Conservation (phyloP, 2,329 filamentous ascomycete species). For the Beauveria scarabaeidicola region DNA sequence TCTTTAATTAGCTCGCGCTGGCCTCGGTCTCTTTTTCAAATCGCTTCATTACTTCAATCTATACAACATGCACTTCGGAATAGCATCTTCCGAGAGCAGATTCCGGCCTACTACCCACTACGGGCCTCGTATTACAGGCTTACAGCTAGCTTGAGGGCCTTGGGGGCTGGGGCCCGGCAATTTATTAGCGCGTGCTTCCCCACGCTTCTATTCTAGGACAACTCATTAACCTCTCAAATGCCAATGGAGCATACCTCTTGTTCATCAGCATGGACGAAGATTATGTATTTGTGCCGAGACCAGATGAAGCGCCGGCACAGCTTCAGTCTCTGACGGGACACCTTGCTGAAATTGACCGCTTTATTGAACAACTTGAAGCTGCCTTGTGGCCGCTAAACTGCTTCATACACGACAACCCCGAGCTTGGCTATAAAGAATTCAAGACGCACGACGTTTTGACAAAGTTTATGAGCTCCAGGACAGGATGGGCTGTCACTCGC, state of each 20-base stretch:
- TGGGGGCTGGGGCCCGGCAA: not conserved
- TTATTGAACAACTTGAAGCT: slow-evolving; percentile 14
- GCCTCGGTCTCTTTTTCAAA: no score
- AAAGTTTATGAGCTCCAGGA: slow-evolving; percentile 24
- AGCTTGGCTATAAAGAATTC: slow-evolving; percentile 33
- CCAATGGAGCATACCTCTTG: not conserved
- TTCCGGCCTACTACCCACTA: not conserved
- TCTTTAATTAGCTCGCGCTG: no score
- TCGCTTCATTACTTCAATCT: no score
- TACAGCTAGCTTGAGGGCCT: not conserved
- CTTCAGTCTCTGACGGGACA: not conserved
- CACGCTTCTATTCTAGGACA: not conserved
- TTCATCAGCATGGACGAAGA: slow-evolving; percentile 8
- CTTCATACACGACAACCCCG: slow-evolving; percentile 35
- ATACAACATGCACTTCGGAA: no score
- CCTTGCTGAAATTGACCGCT: slow-evolving; percentile 24
- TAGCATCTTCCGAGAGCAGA: not conserved
- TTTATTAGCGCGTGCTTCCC: not conserved
- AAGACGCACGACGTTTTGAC: slow-evolving; percentile 34
- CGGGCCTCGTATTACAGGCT: not conserved
- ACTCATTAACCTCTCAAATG: not conserved
- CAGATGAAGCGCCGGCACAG: not conserved
- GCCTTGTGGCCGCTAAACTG: slow-evolving; percentile 29
- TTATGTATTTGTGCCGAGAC: slow-evolving; percentile 8
- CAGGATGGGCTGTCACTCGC: slow-evolving; percentile 30